Base-by-base conservation (phyloP, 345 rosid genomes). In the Melastoma malabathricum region DNA sequence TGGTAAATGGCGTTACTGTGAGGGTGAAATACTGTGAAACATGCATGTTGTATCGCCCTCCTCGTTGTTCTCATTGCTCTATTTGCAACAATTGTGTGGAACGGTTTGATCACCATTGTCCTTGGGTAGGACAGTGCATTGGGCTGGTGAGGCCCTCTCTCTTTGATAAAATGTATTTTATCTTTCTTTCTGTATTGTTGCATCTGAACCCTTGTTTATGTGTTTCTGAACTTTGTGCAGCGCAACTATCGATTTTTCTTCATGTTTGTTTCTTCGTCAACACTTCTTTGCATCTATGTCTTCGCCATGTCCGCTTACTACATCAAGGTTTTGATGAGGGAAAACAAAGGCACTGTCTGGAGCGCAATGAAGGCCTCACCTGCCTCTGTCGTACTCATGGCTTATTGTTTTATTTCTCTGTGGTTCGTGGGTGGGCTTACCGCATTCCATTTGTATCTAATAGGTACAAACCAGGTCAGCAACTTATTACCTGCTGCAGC, bases 111-210 rank as follows among this genome's bases (percentile, higher is more conserved):
- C 98, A 92, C 65, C 97, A 92, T 64, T 92, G 98, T 66, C 97
- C 97, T 14, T 92, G 98, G 98, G 97, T 92, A 53, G 98, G 98
- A 47, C 98, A 92, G 64, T 92, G 98, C 74, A 77, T 92, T 69
- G 98, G 98, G 66, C 43, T 81, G 90, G 98, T 92, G 80, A 61
- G 76, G 64, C 74, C 48, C 53, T 61, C 23, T 14, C 41, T 10
- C 46, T 20, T 16, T 20, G 49, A 10, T 18, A 20, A 10, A 20
- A 18, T 9, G 2, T 34, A 18, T 43, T 31, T 25, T 13, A 23
- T 49, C n/a, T 39, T 47, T 52, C 14, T 44, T 16, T 34, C 10
- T 18, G 48, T 43, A 12, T 13, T 57, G 53, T 43, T 57, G 25
- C 41, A 34, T 34, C 12, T 34, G 41, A 34, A 7, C 12, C 7